Evolutionary conservation across 805 yeast species (phyloP).

Genomic region (Candida hungchunana): DNA sequence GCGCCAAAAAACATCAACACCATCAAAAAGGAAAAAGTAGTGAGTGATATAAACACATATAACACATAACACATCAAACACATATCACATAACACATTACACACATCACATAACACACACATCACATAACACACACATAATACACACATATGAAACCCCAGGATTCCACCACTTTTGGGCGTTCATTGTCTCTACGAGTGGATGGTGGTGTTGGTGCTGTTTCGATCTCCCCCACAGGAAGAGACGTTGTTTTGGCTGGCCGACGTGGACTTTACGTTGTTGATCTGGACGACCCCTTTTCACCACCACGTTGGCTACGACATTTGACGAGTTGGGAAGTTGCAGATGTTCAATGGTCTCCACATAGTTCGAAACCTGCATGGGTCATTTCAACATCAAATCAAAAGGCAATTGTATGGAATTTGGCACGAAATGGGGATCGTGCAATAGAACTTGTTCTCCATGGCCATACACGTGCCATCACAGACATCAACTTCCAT

Average conservation of each 20-base stretch:
- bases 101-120: too few species aligned
- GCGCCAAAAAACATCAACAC: too few species aligned
- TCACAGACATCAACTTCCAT: conserved; percentile 92
- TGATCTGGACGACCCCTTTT: conserved; percentile 93
- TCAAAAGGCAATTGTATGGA: conserved; percentile 95
- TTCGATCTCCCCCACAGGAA: conserved; percentile 81
- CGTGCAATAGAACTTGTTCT: conserved; percentile 82
- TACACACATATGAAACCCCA: conserved; percentile 24
- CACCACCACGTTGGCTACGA: conserved; percentile 90
- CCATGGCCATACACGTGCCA: conserved; percentile 89
- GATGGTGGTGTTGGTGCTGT: conserved; percentile 93
- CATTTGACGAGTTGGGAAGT: conserved; percentile 97
- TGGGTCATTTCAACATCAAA: conserved; percentile 95
- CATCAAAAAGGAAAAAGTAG: too few species aligned
- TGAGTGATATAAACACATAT: too few species aligned
- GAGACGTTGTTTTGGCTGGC: conserved; percentile 91
- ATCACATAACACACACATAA: too few species aligned
- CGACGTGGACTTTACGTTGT: conserved; percentile 80
- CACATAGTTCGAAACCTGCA: conserved; percentile 75
- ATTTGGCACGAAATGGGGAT: conserved; percentile 62
- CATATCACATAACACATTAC: too few species aligned
- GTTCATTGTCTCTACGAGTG: conserved; percentile 75
- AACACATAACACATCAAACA: too few species aligned
- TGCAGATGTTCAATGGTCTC: conserved; percentile 98
- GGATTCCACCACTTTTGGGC: conserved; percentile 65